phyloP scores from a whole-genome alignment of 805 yeast species.

The Metschnikowia rubicola region DNA sequence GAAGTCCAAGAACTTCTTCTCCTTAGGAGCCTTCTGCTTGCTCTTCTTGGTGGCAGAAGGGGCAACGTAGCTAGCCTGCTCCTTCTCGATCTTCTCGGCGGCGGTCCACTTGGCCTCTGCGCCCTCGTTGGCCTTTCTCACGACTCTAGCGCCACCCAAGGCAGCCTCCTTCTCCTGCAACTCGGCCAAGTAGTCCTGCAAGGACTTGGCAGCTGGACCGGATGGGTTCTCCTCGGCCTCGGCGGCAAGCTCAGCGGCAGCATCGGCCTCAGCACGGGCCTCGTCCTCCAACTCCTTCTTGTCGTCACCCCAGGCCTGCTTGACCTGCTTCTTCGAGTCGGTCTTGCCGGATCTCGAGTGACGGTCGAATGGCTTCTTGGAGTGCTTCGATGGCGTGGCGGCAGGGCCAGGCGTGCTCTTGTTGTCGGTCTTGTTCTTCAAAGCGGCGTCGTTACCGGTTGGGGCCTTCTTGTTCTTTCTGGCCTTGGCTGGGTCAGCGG shows the following conservation, averaged over 20 bases:
- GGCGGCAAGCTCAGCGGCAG: slow-evolving; percentile 36
- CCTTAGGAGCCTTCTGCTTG: slow-evolving; percentile 74
- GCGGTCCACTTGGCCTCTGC: slow-evolving; percentile 50
- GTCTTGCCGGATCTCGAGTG: slow-evolving; percentile 79
- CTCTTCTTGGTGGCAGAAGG: slow-evolving; percentile 64
- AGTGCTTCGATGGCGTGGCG: slow-evolving; percentile 50
- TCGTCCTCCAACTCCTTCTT: slow-evolving; percentile 65
- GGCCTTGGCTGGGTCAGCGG: slow-evolving; percentile 78
- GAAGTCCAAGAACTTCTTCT: slow-evolving; percentile 73
- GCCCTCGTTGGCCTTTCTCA: slow-evolving; percentile 57
- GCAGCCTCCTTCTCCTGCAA: slow-evolving; percentile 44
- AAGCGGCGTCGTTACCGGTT: slow-evolving; percentile 87
- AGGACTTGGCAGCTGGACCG: slow-evolving; percentile 59
- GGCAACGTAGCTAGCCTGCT: slow-evolving; percentile 48
- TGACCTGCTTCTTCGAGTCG: slow-evolving; percentile 81
- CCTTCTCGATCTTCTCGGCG: slow-evolving; percentile 63
- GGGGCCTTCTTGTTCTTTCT: slow-evolving; percentile 66
- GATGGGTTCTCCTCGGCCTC: slow-evolving; percentile 45
- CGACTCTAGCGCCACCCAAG: slow-evolving; percentile 33
- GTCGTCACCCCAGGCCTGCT: slow-evolving; percentile 87
- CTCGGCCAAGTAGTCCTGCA: slow-evolving; percentile 84
- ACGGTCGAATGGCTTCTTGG: slow-evolving; percentile 72
- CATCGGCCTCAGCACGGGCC: slow-evolving; percentile 44
- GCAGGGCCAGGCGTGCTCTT: slow-evolving; percentile 58
- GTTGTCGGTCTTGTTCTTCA: slow-evolving; percentile 62